These are phyloP conservation scores for Malassezia pachydermatis DNA, from an alignment of 1,284 basidiomycete species.

Conservation along the genomic window DNA sequence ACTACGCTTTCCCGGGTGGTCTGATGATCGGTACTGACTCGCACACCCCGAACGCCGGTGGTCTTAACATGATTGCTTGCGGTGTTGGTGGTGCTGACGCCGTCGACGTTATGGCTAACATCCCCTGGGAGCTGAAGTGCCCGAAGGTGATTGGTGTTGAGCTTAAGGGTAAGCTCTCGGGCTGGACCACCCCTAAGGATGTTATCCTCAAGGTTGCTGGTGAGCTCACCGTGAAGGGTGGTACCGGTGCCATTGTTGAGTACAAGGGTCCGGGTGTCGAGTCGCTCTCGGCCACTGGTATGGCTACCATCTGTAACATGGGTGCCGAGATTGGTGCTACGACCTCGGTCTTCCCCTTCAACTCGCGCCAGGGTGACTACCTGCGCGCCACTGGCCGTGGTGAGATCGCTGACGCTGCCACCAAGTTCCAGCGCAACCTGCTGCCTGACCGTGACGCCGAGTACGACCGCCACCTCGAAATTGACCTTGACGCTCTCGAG, in stretches of 20 bases:
- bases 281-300: slow-evolving; percentile 92
- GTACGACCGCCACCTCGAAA: slow-evolving; percentile 89
- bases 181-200: slow-evolving; percentile 91
- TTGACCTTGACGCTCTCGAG: slow-evolving; percentile 91
- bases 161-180: slow-evolving; percentile 83
- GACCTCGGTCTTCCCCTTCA: slow-evolving; percentile 98
- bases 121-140: slow-evolving; percentile 98
- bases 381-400: slow-evolving; percentile 82
- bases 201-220: slow-evolving; percentile 47
- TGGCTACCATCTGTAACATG: slow-evolving; percentile 99
- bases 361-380: slow-evolving; percentile 84
- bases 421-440: slow-evolving; percentile 82
- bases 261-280: slow-evolving; percentile 63
- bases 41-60: slow-evolving; percentile 97
- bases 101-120: slow-evolving; percentile 93
- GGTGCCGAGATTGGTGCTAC: slow-evolving; percentile 99
- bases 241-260: slow-evolving; percentile 48
- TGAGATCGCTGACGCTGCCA: slow-evolving; percentile 80
- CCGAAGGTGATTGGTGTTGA: slow-evolving; percentile 98
- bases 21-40: slow-evolving; percentile 99
- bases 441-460: slow-evolving; percentile 77
- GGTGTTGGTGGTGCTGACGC: slow-evolving; percentile 99
- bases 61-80: slow-evolving; percentile 96
- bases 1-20: slow-evolving; percentile 97
- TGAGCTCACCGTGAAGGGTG: slow-evolving; percentile 48